Evolutionary conservation across 2,329 filamentous ascomycete genomes (phyloP), one percentile per base, ranked within the genome.

Genomic region (Cladosporium sp.): DNA sequence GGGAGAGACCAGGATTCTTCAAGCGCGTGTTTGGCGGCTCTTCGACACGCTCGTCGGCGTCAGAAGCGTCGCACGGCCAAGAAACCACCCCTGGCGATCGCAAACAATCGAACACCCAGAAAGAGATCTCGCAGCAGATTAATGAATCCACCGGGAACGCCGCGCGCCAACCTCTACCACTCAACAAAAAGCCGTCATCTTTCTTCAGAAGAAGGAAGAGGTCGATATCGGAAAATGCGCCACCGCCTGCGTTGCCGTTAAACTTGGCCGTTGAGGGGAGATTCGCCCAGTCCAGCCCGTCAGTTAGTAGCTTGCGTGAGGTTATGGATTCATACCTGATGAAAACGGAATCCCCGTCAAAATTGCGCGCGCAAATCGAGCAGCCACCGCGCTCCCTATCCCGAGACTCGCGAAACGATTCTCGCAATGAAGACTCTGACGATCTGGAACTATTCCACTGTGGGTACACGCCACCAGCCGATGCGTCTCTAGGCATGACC

Each of bases 141-240:
- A 65, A 30, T 47, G 55, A 59, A 21, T 51, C 41, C n/a, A 24
- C 64, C 1, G 57, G 44, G 5, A 30, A 66, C 26, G 55, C 28
- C 8, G 52, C 65, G 11, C 66, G 66, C 15, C 67, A 71, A 15
- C 70, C 72, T 14, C 65, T 68, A n/a, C 65, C 75, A 3, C 81
- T 97, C 61, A 91, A 92, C 73, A 97, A 97, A 82, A 97, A 97
- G 78, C 87, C 92, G 4, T 96, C 94, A 0, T 94, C 92, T 0
- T 98, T 99, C 80, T 98, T 98, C 81, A 87, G 95, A 68, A 86
- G 95, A 67, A 87, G 93, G 69, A 98, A 98, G 86, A 96, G 94
- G 85, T 97, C 93, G 5, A 80, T 92, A 38, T 86, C 88, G 15
- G 93, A 96, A 69, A 76, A 78, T 54, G 84, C 87, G 26, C 85